These are phyloP conservation scores for Hydnum rufescens DNA, from an alignment of 768 basidiomycete species.

Conservation along the genomic window DNA sequence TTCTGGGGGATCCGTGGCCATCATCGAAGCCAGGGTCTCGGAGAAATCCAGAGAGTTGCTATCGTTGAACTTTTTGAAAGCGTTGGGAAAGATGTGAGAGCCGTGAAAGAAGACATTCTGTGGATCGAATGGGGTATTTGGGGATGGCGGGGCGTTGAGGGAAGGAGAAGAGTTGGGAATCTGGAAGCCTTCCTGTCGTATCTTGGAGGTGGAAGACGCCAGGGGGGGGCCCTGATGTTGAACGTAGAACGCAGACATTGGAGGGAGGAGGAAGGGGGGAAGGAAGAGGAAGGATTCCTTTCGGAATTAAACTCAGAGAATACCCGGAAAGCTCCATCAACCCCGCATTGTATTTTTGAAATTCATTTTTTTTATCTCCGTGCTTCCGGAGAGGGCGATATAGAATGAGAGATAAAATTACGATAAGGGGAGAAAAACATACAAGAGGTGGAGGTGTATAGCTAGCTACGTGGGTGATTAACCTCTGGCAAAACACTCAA, in stretches of 20 bases:
- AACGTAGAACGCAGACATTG: conserved; percentile 8
- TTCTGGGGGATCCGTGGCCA: conserved; percentile 31
- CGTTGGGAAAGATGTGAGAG: conserved; percentile 29
- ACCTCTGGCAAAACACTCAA: too few species aligned
- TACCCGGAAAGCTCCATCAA: too few species aligned
- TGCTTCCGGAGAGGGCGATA: too few species aligned
- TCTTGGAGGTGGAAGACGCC: conserved; percentile 22
- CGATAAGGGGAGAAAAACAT: too few species aligned
- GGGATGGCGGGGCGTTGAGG: conserved; percentile 15
- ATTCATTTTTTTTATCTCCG: too few species aligned
- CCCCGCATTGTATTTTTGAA: too few species aligned
- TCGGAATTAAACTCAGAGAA: too few species aligned
- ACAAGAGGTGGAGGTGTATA: too few species aligned
- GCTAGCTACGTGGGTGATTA: too few species aligned
- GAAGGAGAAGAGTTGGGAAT: conserved; percentile 24
- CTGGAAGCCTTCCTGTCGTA: conserved; percentile 61
- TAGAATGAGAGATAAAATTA: too few species aligned
- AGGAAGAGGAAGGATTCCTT: background rate
- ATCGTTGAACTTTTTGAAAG: conserved; percentile 32
- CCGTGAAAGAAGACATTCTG: conserved; percentile 9
- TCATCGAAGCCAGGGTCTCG: conserved; percentile 10
- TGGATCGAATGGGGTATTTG: conserved; percentile 16
- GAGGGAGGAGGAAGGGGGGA: background rate
- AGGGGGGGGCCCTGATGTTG: conserved; percentile 12
- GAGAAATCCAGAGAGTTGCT: conserved; percentile 6